phyloP scores from a whole-genome alignment of 2,329 filamentous ascomycete species.

The Hymenoscyphus occultus region DNA sequence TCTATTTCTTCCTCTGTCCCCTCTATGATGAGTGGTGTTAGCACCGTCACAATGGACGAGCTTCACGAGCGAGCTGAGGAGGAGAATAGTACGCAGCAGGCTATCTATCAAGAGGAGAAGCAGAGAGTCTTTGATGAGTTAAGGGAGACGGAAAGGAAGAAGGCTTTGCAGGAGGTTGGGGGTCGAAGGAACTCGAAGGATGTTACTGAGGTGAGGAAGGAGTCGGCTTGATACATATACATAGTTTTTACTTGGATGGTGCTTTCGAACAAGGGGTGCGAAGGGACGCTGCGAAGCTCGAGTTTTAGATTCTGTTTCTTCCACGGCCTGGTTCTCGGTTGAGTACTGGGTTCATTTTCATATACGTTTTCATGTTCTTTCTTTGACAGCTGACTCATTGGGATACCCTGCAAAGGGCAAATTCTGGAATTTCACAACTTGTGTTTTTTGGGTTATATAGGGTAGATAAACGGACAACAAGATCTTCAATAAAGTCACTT shows the following conservation, averaged over 20 bases:
- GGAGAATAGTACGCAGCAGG: slow-evolving; percentile 19
- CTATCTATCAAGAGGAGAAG: slow-evolving; percentile 20
- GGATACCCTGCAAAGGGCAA: too few species aligned
- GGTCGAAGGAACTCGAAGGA: background rate
- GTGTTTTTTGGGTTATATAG: too few species aligned
- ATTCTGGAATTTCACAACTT: too few species aligned
- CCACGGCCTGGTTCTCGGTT: too few species aligned
- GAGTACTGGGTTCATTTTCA: too few species aligned
- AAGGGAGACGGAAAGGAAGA: background rate
- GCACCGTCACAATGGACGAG: slow-evolving; percentile 21
- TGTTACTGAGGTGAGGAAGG: background rate
- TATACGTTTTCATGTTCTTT: too few species aligned
- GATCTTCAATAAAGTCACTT: too few species aligned
- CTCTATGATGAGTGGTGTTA: slow-evolving; percentile 14
- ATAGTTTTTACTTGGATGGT: background rate
- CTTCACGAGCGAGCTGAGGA: slow-evolving; percentile 20
- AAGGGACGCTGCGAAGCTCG: too few species aligned
- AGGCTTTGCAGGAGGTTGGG: background rate
- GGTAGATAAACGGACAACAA: too few species aligned
- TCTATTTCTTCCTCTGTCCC: background rate
- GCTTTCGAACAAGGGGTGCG: background rate
- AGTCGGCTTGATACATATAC: background rate
- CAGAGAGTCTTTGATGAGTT: slow-evolving; percentile 20
- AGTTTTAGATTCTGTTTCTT: too few species aligned
- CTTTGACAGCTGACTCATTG: too few species aligned